phyloP scores from a whole-genome alignment of 2,329 filamentous ascomycete genomes.

The Aaosphaeria arxii region DNA sequence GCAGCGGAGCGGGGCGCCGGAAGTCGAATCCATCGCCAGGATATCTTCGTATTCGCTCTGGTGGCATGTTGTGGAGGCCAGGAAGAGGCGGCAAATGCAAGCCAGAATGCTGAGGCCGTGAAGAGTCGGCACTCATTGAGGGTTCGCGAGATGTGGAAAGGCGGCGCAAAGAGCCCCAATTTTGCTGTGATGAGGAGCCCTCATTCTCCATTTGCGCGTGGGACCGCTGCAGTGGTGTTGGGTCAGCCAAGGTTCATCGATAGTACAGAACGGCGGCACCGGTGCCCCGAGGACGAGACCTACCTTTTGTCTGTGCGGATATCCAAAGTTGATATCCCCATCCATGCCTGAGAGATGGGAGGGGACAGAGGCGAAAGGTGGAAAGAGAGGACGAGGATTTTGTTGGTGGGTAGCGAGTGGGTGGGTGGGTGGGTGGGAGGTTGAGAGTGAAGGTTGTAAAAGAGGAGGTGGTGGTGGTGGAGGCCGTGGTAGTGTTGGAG shows the following conservation, averaged over 20 bases:
- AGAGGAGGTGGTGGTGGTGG: background rate
- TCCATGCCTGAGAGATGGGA: conserved; percentile 20
- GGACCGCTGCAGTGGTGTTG: conserved; percentile 22
- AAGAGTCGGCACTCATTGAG: conserved; percentile 8
- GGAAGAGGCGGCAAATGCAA: conserved; percentile 16
- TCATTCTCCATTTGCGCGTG: conserved; percentile 32
- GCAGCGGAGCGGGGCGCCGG: conserved; percentile 48
- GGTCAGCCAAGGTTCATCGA: too few relatives aligned
- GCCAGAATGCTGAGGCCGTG: conserved; percentile 11
- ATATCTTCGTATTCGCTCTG: conserved; percentile 33
- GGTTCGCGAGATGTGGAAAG: conserved; percentile 11
- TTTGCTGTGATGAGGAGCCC: conserved; percentile 19
- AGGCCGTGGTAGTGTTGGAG: background rate
- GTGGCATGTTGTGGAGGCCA: conserved; percentile 22
- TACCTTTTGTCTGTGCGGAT: conserved; percentile 34
- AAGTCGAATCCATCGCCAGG: conserved; percentile 56
- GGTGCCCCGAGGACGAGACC: conserved; percentile 7
- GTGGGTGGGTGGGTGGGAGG: conserved; percentile 1
- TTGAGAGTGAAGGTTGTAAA: background rate
- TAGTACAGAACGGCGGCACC: too few relatives aligned
- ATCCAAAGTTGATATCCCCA: conserved; percentile 25
- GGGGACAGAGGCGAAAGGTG: background rate
- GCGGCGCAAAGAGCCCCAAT: conserved; percentile 15
- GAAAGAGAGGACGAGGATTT: background rate
- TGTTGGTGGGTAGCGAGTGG: conserved; percentile 3